Evolutionary conservation across 176 grass and related monocot species (phyloP).

Genomic region (Triticum dicoccoides): DNA sequence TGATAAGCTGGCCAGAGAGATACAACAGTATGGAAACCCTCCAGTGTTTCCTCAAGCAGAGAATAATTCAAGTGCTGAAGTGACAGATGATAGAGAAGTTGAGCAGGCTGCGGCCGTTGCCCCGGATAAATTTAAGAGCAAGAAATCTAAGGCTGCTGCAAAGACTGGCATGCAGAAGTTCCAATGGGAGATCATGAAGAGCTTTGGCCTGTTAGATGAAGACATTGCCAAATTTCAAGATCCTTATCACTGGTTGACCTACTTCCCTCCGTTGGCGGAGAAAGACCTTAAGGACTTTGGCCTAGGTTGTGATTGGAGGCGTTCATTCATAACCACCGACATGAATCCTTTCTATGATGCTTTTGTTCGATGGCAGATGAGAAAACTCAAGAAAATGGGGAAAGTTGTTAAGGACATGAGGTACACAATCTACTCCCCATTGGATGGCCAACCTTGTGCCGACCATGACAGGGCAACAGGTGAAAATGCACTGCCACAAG

Average conservation of each 20-base stretch:
- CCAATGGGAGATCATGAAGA: slow-evolving; percentile 82
- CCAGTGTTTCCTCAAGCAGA: slow-evolving; percentile 54
- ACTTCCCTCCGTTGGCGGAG: slow-evolving; percentile 57
- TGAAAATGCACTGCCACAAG: slow-evolving; percentile 65
- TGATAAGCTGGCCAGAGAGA: slow-evolving; percentile 68
- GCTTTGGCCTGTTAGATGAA: slow-evolving; percentile 50
- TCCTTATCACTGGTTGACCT: slow-evolving; percentile 64
- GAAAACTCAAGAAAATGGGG: slow-evolving; percentile 60
- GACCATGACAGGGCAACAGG: slow-evolving; percentile 68
- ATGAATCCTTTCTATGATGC: slow-evolving; percentile 77
- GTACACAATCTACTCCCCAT: slow-evolving; percentile 73
- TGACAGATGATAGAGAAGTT: slow-evolving; percentile 25
- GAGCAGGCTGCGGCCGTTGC: slow-evolving; percentile 13
- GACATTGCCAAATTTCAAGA: slow-evolving; percentile 70
- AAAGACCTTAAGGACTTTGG: slow-evolving; percentile 64
- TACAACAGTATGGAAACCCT: slow-evolving; percentile 57
- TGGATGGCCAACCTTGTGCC: slow-evolving; percentile 79
- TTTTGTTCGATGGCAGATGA: slow-evolving; percentile 86
- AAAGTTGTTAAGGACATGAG: slow-evolving; percentile 72
- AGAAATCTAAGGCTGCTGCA: slow-evolving; percentile 69
- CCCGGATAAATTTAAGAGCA: slow-evolving; percentile 70
- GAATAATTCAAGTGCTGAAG: slow-evolving; percentile 32
- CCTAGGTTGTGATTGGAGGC: slow-evolving; percentile 68
- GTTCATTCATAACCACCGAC: slow-evolving; percentile 73
- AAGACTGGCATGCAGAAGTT: slow-evolving; percentile 56